Evolutionary conservation across 192 early-diverging fungal species (phyloP).

Genomic region (Entophlyctis helioformis): DNA sequence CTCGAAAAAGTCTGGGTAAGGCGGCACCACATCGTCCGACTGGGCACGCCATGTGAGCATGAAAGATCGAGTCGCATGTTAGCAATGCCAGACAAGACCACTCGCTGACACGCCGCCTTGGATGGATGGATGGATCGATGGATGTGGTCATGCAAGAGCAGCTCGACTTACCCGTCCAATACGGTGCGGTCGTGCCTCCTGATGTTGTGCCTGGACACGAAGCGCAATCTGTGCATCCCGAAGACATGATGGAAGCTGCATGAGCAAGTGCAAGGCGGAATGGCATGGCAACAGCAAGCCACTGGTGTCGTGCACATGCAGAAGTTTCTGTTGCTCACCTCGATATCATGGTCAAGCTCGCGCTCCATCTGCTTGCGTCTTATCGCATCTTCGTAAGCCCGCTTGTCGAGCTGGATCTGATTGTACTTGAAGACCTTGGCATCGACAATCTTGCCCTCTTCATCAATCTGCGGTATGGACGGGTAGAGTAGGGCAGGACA

Average conservation of each 20-base stretch:
- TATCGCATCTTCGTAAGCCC: conserved; percentile 21
- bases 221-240: too few relatives aligned
- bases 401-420: conserved; percentile 31
- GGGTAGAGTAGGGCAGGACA: too few relatives aligned
- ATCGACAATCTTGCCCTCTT: conserved; percentile 32
- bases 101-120: too few relatives aligned
- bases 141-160: too few relatives aligned
- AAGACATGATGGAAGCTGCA: too few relatives aligned
- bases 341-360: conserved; percentile 36
- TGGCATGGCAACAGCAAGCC: too few relatives aligned
- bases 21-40: conserved; percentile 1
- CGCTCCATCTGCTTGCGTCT: conserved; percentile 22
- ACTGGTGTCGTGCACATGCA: background rate
- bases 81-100: too few relatives aligned
- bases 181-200: too few relatives aligned
- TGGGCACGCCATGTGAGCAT: background rate
- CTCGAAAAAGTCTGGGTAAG: conserved; percentile 24
- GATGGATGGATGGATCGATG: too few relatives aligned
- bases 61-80: background rate
- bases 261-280: too few relatives aligned
- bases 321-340: conserved; percentile 18
- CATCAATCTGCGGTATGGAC: conserved; percentile 28
- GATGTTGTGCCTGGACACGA: too few relatives aligned
- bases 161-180: too few relatives aligned
- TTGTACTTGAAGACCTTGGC: conserved; percentile 34